A percentile compares a stretch with the other conserved stretches of the same genome.
phyloP scores from a whole-genome alignment of 2,329 filamentous ascomycete species.

The Pseudocercospora musae region DNA sequence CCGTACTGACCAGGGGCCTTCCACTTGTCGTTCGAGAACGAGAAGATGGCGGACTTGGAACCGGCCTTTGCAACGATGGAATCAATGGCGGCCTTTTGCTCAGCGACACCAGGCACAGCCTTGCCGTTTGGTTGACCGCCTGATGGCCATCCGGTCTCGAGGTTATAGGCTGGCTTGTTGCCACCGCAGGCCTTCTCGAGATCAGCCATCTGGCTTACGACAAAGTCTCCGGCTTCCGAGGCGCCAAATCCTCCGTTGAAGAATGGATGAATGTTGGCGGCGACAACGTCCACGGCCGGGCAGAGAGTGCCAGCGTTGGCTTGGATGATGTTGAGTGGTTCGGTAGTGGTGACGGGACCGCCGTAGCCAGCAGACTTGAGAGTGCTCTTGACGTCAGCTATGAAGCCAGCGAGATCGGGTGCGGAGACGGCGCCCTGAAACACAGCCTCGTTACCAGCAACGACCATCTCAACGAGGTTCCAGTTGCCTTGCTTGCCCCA shows the following conservation, averaged over 20 bases:
- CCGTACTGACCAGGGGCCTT: conserved; percentile 66
- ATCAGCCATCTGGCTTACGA: conserved; percentile 67
- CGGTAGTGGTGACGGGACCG: conserved; percentile 76
- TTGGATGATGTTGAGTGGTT: conserved; percentile 77
- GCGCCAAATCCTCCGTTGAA: conserved; percentile 73
- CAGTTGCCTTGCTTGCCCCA: conserved; percentile 71
- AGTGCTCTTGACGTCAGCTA: conserved; percentile 61
- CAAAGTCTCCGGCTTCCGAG: conserved; percentile 69
- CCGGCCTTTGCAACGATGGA: conserved; percentile 66
- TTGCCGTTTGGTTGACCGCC: conserved; percentile 65
- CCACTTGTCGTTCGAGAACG: conserved; percentile 75
- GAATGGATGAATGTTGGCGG: conserved; percentile 89
- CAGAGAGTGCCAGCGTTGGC: conserved; percentile 62
- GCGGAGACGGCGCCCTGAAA: conserved; percentile 68
- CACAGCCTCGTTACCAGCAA: conserved; percentile 88
- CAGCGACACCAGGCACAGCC: conserved; percentile 62
- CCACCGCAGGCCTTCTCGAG: conserved; percentile 67
- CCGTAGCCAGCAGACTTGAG: conserved; percentile 60
- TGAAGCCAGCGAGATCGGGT: conserved; percentile 64
- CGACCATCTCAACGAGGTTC: conserved; percentile 72
- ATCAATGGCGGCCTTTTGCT: conserved; percentile 71
- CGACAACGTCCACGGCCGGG: conserved; percentile 70
- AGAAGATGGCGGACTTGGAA: conserved; percentile 74
- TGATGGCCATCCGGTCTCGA: conserved; percentile 89
- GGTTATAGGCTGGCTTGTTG: conserved; percentile 67